Evolutionary conservation across 257 asterid genomes (phyloP), one percentile per base, ranked within the genome.

Genomic region (Sherardia arvensis): DNA sequence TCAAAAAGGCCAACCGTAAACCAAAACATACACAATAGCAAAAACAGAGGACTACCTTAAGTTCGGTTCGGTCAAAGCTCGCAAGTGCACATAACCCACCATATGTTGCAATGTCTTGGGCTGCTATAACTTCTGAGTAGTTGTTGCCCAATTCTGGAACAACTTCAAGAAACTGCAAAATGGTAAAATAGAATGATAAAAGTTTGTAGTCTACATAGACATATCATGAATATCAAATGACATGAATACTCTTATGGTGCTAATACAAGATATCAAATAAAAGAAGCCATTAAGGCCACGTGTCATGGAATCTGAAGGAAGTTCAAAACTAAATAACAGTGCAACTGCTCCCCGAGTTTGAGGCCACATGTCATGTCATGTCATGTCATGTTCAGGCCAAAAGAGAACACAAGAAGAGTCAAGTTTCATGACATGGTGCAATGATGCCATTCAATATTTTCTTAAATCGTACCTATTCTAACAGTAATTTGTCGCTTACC

Each of bases 31-130:
- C 28, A 7, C 8, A 1, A 66, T 53, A 15, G 45, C 55, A 33
- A 40, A 51, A 53, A n/a, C 53, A 62, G 53, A 53, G 79, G n/a
- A n/a, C n/a, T 64, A 75, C 99, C 97, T 93, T 93, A 71, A 93
- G 77, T 71, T 93, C 99, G 25, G 94, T 78, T 18, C 97, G 91
- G 68, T 93, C 97, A 78, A 93, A 93, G 74, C 87, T 93, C 75
- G 99, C 96, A 65, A 93, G 97, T 56, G 97, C 97, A 68, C 99
- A 93, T 59, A 93, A 88, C 65, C 97, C 92, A 70, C 97, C 99
- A 63, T 93, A 93, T 51, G 99, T 93, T 28, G 99, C 99, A 75
- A 90, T 80, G 81, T 93, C 99, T 80, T 93, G 99, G 40, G 86
- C 83, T 57, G 99, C 91, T 74, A 93, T 93, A 53, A 93, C 96